Evolutionary conservation across 2,329 filamentous ascomycete species (phyloP).

Genomic region (Diplodia corticola): DNA sequence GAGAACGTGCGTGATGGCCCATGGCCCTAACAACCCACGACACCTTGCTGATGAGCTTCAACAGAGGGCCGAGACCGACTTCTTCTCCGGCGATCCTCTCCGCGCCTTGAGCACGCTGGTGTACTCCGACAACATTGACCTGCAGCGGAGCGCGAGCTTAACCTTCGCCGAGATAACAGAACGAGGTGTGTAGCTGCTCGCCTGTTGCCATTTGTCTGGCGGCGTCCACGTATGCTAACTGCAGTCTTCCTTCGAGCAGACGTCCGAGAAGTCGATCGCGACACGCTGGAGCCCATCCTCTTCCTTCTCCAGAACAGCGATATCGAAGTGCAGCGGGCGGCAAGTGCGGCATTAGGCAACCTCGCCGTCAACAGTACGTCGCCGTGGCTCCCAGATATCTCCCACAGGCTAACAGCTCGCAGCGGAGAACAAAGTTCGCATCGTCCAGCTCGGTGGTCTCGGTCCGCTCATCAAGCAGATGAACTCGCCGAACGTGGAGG

Average conservation of each 20-base stretch:
- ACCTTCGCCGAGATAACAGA: conserved; percentile 99
- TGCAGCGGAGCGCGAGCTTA: conserved; percentile 94
- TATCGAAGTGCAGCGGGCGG: conserved; percentile 94
- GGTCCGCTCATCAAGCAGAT: conserved; percentile 94
- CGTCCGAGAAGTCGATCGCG: conserved; percentile 91
- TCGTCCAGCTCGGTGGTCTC: conserved; percentile 88
- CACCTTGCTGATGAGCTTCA: conserved; percentile 25
- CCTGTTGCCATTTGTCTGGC: conserved; percentile 7
- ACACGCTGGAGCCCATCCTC: conserved; percentile 93
- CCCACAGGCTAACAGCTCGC: conserved; percentile 45
- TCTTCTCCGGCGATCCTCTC: conserved; percentile 94
- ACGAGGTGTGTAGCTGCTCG: conserved; percentile 64
- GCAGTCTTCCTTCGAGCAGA: conserved; percentile 56
- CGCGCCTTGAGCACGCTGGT: conserved; percentile 92
- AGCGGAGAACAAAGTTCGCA: conserved; percentile 98
- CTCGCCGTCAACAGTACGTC: conserved; percentile 88
- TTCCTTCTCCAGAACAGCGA: conserved; percentile 93
- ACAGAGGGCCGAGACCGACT: conserved; percentile 93
- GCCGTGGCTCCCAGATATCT: conserved; percentile 22
- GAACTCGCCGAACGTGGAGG: conserved; percentile 96
- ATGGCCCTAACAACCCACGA: conserved; percentile 31
- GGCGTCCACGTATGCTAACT: conserved; percentile 26
- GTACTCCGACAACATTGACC: conserved; percentile 97
- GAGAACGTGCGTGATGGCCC: conserved; percentile 73
- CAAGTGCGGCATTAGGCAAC: conserved; percentile 93